phyloP scores from a whole-genome alignment of 1,284 basidiomycete species.

The Leucoagaricus sp. region DNA sequence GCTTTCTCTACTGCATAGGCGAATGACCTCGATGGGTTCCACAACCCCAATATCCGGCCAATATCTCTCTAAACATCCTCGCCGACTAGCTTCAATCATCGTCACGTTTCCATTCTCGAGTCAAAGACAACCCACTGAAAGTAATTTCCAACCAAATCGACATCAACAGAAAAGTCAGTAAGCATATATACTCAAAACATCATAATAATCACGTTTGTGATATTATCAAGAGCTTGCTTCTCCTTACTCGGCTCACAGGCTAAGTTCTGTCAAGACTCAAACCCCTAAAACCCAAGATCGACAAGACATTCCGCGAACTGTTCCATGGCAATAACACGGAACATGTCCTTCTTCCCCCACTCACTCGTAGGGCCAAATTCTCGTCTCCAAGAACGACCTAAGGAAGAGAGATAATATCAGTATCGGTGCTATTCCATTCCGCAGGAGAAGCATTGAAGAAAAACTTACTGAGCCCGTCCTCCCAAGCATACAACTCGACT shows the following conservation, averaged over 20 bases:
- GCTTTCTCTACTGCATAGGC: too few relatives aligned
- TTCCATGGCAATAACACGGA: slow-evolving; percentile 60
- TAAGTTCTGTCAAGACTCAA: neutral
- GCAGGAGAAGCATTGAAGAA: neutral
- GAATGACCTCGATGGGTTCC: too few relatives aligned
- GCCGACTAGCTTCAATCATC: too few relatives aligned
- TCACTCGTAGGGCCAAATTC: slow-evolving; percentile 60
- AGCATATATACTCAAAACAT: too few relatives aligned
- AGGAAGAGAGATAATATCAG: slow-evolving; percentile 9
- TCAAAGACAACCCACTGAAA: too few relatives aligned
- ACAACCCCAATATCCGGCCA: too few relatives aligned
- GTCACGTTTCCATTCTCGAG: too few relatives aligned
- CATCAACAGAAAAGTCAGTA: too few relatives aligned
- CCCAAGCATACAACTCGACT: slow-evolving; percentile 87
- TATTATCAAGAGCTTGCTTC: neutral
- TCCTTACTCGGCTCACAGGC: neutral
- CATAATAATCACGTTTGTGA: neutral
- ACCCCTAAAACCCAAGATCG: slow-evolving; percentile 29
- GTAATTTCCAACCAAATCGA: too few relatives aligned
- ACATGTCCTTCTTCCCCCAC: slow-evolving; percentile 42
- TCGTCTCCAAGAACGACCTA: slow-evolving; percentile 61
- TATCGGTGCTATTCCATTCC: neutral
- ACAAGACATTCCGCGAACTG: slow-evolving; percentile 59
- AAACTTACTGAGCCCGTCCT: slow-evolving; percentile 66
- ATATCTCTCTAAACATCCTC: too few relatives aligned